Base-by-base conservation (phyloP, 2,329 filamentous ascomycete genomes). In the Trichoderma sp. region DNA sequence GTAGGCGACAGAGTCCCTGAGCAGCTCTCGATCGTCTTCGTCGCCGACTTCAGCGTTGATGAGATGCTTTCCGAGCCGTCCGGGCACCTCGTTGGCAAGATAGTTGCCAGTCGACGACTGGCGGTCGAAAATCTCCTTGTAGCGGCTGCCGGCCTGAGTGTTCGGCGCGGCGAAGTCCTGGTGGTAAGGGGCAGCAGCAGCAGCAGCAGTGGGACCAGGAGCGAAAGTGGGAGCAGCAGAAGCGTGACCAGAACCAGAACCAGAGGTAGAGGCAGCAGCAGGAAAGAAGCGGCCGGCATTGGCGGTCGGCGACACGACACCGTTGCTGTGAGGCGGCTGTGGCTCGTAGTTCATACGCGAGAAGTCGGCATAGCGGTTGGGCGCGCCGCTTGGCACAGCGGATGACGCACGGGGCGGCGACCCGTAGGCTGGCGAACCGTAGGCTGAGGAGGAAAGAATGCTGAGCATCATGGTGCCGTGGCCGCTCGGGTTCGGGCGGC, bases 51-150 rank as follows among this genome's bases (percentile, higher is more conserved):
- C 87, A 70, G 90, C 86, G 69, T 85, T 89, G 75, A 93, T 93
- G 58, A 92, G 79, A 3, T 87, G 85, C 76, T 92, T 92, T 70
- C 90, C 88, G 3, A 86, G 85, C 44, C 85, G 81, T 64, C 86
- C 82, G 17, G 81, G 78, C 57, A 44, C 19, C 28, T 83, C 81
- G 66, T 88, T 87, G n/a, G 81, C 80, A n/a, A 90, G 80, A 61
- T 89, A 85, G 72, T 88, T 90, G 48, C 86, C 88, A 63, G 92
- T 88, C 1, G 90, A 90, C 6, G 90, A 92, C 69, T 90, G 89
- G 0, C 89, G 86, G 14, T 88, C 90, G 76, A 92, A 93, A 28
- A 91, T 77, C 67, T 80, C 87, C 69, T 88, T 85, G 69, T 86
- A 86, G 66, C 82, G 79, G 17, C 78, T 74, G 72, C 75, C 82